Percentiles rank a stretch among this genome's conserved stretches.
These are phyloP conservation scores for Eimeria nieschulzi DNA, from an alignment of 169 alveolate genomes.

Conservation along the genomic window DNA sequence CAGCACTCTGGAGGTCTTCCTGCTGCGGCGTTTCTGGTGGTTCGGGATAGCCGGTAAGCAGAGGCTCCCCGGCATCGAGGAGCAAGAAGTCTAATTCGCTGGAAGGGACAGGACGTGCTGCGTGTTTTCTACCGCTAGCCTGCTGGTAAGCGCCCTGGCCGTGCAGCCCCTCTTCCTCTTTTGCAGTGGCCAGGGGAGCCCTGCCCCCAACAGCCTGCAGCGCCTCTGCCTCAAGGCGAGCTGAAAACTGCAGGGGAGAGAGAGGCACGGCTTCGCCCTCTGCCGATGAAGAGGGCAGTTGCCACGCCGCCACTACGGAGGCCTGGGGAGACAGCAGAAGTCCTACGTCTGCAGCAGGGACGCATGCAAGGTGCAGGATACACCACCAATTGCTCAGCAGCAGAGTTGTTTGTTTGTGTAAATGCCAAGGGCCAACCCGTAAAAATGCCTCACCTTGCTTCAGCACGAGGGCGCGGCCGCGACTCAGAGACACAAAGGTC, in stretches of 20 bases:
- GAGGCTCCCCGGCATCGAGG: constrained; percentile 30
- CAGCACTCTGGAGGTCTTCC: not conserved
- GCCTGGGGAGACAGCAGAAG: constrained; percentile 45
- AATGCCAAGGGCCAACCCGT: no score
- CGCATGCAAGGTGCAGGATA: not conserved
- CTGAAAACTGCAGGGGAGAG: constrained; percentile 29
- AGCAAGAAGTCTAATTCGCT: not conserved
- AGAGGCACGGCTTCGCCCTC: constrained; percentile 4
- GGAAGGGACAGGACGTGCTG: not conserved
- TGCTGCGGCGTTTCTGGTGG: not conserved
- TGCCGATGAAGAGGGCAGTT: not conserved
- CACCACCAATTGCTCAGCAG: not conserved
- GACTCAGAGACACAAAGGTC: constrained; percentile 13
- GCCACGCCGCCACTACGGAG: constrained; percentile 30
- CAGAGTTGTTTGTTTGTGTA: not conserved
- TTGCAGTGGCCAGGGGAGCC: not conserved
- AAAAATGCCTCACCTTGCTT: not conserved
- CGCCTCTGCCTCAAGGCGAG: not conserved
- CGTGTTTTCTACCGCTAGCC: not conserved
- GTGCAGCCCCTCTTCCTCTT: not conserved
- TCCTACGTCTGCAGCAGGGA: constrained; percentile 4
- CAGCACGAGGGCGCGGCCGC: constrained; percentile 32
- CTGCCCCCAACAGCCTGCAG: not conserved
- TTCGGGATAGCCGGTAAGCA: constrained; percentile 9
- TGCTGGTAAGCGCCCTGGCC: not conserved